Evolutionary conservation across 2,329 filamentous ascomycete species (phyloP).

Genomic region (Cladosporium cucumerinum): DNA sequence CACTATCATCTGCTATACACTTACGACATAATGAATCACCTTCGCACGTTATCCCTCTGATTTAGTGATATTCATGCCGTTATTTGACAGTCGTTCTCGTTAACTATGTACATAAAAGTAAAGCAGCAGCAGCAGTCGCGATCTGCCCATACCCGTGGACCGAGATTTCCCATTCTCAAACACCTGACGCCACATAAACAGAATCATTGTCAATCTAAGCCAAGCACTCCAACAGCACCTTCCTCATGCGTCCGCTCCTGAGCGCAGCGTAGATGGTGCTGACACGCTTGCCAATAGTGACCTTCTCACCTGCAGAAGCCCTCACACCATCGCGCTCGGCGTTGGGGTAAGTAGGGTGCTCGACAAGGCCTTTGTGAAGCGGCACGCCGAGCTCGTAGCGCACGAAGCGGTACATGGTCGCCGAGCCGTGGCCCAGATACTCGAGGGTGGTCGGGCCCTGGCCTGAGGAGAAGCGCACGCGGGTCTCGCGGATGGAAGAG

Average conservation of each 20-base stretch:
- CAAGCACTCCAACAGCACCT: slow-evolving; percentile 20
- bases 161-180: background rate
- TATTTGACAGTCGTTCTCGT: background rate
- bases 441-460: slow-evolving; percentile 13
- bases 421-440: slow-evolving; percentile 23
- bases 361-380: slow-evolving; percentile 25
- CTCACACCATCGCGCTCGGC: slow-evolving; percentile 17
- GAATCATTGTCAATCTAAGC: background rate
- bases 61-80: background rate
- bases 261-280: slow-evolving; percentile 27
- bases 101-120: background rate
- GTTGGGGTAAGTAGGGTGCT: slow-evolving; percentile 24
- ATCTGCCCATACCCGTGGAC: background rate
- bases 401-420: slow-evolving; percentile 24
- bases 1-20: background rate
- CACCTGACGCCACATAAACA: background rate
- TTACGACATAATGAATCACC: background rate
- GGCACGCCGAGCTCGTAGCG: slow-evolving; percentile 21
- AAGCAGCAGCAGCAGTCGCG: background rate
- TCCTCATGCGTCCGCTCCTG: slow-evolving; percentile 22
- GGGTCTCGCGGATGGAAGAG: slow-evolving; percentile 10
- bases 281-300: slow-evolving; percentile 23
- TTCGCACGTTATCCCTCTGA: no score
- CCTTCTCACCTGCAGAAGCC: slow-evolving; percentile 17
- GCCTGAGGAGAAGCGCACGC: slow-evolving; percentile 13